Percentiles rank a stretch among this genome's conserved stretches.
Evolutionary conservation across 1,284 basidiomycete species (phyloP).

Genomic region (Trametes pubescens): DNA sequence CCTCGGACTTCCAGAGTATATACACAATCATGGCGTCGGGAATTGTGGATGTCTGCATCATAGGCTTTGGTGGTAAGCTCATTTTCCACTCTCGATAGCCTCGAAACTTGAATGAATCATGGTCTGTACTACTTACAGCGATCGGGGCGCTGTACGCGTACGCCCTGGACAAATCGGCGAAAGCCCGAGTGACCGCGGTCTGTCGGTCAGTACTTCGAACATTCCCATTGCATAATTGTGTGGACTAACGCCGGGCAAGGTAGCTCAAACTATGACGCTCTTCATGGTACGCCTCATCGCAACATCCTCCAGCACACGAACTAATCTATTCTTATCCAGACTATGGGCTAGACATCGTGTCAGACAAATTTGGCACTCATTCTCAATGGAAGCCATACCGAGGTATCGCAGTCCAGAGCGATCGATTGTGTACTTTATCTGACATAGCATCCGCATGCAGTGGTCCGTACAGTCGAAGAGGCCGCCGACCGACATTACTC

Average conservation of each 20-base stretch:
- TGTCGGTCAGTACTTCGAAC: slow-evolving; percentile 39
- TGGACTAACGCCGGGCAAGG: background rate
- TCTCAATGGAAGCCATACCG: slow-evolving; percentile 45
- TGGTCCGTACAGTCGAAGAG: slow-evolving; percentile 42
- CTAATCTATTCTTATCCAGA: slow-evolving; percentile 33
- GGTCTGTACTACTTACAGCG: slow-evolving; percentile 29
- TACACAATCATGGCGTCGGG: slow-evolving; percentile 9
- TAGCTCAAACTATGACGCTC: slow-evolving; percentile 44
- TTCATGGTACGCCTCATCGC: slow-evolving; percentile 34
- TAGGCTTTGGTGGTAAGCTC: slow-evolving; percentile 37
- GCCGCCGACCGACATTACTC: slow-evolving; percentile 46
- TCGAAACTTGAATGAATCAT: background rate
- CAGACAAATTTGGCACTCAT: slow-evolving; percentile 40
- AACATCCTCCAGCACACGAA: background rate
- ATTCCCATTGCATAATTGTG: too few species aligned
- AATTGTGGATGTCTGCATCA: slow-evolving; percentile 31
- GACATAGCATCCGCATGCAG: slow-evolving; percentile 30
- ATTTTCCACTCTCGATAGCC: too few species aligned
- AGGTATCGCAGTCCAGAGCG: slow-evolving; percentile 34
- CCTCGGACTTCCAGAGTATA: too few species aligned
- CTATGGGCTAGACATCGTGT: slow-evolving; percentile 43
- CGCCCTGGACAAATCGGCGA: slow-evolving; percentile 39
- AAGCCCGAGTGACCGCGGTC: slow-evolving; percentile 43
- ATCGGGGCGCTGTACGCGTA: slow-evolving; percentile 46
- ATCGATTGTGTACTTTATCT: background rate